Conservation (phyloP, 225 moss, liverwort and hornwort species). For the Sphagnum contortum region DNA sequence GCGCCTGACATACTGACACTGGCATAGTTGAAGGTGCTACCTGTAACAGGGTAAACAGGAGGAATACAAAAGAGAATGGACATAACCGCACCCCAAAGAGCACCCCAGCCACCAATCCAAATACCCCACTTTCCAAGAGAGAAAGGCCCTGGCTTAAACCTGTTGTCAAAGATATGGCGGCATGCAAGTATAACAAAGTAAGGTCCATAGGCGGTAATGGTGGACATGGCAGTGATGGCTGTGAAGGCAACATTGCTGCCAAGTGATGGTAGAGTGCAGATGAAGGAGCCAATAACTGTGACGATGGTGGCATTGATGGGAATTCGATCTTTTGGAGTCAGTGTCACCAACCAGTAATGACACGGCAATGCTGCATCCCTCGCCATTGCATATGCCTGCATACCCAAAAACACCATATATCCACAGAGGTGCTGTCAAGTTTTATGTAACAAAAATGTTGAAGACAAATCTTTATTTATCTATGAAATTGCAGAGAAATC, state of each 20-base stretch:
- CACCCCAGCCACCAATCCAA: constrained; percentile 29
- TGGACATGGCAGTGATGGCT: constrained; percentile 39
- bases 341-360: constrained; percentile 6
- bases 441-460: neutral
- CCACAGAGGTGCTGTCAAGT: neutral
- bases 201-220: constrained; percentile 37
- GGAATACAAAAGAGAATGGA: constrained; percentile 31
- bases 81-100: constrained; percentile 26
- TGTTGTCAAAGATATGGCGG: constrained; percentile 26
- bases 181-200: constrained; percentile 29
- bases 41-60: constrained; percentile 22
- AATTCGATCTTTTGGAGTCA: constrained; percentile 14
- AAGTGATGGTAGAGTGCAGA: constrained; percentile 30
- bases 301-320: constrained; percentile 29
- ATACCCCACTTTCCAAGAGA: constrained; percentile 25
- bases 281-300: constrained; percentile 27
- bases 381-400: constrained; percentile 33
- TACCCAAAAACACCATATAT: too few relatives aligned
- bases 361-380: constrained; percentile 26
- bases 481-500: neutral
- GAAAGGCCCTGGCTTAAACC: constrained; percentile 24
- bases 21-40: constrained; percentile 22
- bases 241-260: constrained; percentile 36
- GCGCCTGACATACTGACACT: constrained; percentile 12
- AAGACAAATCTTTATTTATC: too few relatives aligned